Percentiles rank a stretch among this genome's conserved stretches.
Evolutionary conservation across 257 asterid genomes (phyloP).

Genomic region (Solanum corneliomulleri): DNA sequence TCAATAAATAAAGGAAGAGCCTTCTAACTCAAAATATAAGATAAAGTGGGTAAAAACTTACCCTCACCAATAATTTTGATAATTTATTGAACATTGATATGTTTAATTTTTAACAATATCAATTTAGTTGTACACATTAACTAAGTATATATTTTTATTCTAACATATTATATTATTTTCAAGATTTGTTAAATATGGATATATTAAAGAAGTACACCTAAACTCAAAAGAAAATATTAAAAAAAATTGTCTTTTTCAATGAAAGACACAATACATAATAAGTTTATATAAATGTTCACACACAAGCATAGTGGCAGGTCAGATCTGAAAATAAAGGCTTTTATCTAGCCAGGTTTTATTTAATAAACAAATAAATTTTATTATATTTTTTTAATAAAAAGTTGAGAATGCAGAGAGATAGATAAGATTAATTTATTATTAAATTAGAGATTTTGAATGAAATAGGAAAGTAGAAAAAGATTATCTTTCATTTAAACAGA

Average conservation of each 20-base stretch:
- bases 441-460: neutral
- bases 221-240: neutral
- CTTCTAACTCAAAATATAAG: neutral
- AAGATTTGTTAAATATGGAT: neutral
- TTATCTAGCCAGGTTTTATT: neutral
- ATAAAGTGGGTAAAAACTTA: neutral
- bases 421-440: neutral
- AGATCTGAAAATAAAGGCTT: neutral
- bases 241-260: neutral
- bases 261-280: neutral
- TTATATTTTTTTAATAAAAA: neutral
- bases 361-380: neutral
- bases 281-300: neutral
- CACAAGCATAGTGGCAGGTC: neutral
- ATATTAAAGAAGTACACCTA: neutral
- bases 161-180: neutral
- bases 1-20: neutral
- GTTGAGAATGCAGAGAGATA: fast-evolving
- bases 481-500: neutral
- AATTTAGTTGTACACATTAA: neutral
- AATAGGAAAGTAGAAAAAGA: neutral
- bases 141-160: neutral
- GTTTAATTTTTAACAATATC: neutral
- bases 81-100: neutral
- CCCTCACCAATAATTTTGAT: neutral